Evolutionary conservation across 2,329 filamentous ascomycete species (phyloP), one percentile per base, ranked within the genome.

Genomic region (Apiospora pterosperma): DNA sequence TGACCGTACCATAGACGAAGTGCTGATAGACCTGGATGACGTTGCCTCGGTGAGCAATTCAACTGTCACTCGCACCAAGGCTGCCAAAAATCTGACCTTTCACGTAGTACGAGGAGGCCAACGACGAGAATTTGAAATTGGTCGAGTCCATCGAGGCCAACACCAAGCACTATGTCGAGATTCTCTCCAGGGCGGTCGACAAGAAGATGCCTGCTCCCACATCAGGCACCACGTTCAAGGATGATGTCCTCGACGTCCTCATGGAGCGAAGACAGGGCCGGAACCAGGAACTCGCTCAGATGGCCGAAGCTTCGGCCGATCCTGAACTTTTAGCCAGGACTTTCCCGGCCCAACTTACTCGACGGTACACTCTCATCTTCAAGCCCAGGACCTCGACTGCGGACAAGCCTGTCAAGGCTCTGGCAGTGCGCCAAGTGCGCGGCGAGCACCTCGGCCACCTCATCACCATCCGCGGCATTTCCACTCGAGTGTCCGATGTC

Each of bases 181-280:
- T 98, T 65, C 80, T 98, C 65, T 95, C 95, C 3, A 86, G 91
- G 69, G 96, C 96, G 8, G 89, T 97, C 55, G 96, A 99, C 80
- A 90, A 89, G 65, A 85, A 92, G 63, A 88, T 99, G 85, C 96
- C 96, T 0, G 83, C 86, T 67, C 90, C 94, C 44, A 91, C 87
- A 16, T 84, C 84, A 62, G 93, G 97, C 69, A 85, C 95, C 69
- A 94, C 87, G 87, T 98, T 97, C 85, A 98, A 98, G 78, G 94
- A 97, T 74, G 96, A 99, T 78, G 94, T 98, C 11, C 85, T 99
- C 52, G 96, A 99, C 78, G 92, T 99, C 36, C 90, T 99, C 73
- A 96, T 97, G 91, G 92, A 93, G 44, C 92, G 97, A 75, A 90
- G 96, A 71, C 89, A 92, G 71, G 90, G 90, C 72, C 89, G 93